Percentiles rank a stretch among this genome's conserved stretches.
Evolutionary conservation across 768 basidiomycete genomes (phyloP).

Genomic region (Pisolithus albus): DNA sequence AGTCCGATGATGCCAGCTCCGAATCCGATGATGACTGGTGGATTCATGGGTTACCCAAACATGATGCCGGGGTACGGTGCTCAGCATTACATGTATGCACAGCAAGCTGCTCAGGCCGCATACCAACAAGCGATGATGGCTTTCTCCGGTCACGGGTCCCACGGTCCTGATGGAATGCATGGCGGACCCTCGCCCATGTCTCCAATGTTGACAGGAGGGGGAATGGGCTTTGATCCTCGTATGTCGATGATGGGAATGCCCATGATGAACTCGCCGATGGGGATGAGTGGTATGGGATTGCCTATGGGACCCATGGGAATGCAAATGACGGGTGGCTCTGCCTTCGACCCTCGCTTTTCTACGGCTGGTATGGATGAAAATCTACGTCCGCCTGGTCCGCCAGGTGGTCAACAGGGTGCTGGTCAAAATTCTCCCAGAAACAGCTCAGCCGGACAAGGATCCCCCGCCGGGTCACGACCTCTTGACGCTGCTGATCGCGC

Average conservation of each 20-base stretch:
- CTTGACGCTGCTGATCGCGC: constrained; percentile 22
- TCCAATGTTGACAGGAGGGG: constrained; percentile 53
- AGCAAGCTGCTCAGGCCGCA: constrained; percentile 73
- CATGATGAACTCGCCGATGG: constrained; percentile 47
- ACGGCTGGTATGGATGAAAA: constrained; percentile 26
- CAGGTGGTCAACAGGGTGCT: constrained; percentile 21
- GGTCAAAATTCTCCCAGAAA: constrained; percentile 37
- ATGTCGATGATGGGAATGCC: constrained; percentile 81
- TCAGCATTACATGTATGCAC: constrained; percentile 81
- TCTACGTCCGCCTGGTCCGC: constrained; percentile 22
- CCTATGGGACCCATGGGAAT: constrained; percentile 30
- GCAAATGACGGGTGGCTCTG: constrained; percentile 60
- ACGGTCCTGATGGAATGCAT: constrained; percentile 51
- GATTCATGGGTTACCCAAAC: constrained; percentile 36
- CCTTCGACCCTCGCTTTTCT: constrained; percentile 53
- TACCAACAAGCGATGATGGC: constrained; percentile 89
- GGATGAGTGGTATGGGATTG: constrained; percentile 38
- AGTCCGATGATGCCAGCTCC: constrained; percentile 40
- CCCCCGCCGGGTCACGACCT: constrained; percentile 37
- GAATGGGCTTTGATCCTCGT: constrained; percentile 60
- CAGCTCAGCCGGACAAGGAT: constrained; percentile 48
- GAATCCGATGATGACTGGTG: constrained; percentile 49
- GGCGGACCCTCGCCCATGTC: constrained; percentile 33
- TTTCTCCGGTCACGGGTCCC: constrained; percentile 68
- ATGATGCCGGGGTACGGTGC: constrained; percentile 41